Evolutionary conservation across 2,329 filamentous ascomycete genomes (phyloP).

Genomic region (Alternaria arbusti): DNA sequence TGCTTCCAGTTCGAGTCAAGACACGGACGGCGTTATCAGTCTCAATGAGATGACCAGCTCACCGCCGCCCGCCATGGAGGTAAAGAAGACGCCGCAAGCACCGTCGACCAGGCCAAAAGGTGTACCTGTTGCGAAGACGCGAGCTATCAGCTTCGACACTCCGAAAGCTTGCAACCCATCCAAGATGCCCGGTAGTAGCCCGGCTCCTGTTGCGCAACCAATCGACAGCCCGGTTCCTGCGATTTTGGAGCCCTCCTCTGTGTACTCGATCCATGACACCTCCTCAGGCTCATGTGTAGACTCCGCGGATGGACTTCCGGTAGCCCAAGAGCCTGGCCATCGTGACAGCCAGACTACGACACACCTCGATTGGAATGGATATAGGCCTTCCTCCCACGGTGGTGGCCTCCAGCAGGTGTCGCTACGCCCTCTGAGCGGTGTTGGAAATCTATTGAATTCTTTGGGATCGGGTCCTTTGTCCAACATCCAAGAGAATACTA

Average conservation of each 20-base stretch:
- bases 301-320: conserved; percentile 15
- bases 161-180: conserved; percentile 9
- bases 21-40: neutral
- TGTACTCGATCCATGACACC: conserved; percentile 32
- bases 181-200: conserved; percentile 3
- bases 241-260: conserved; percentile 27
- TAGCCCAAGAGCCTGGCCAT: conserved; percentile 15
- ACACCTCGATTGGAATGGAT: conserved; percentile 37
- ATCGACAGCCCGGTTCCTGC: conserved; percentile 19
- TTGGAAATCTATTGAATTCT: conserved; percentile 13
- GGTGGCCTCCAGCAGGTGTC: neutral
- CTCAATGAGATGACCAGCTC: neutral
- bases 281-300: conserved; percentile 21
- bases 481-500: conserved; percentile 35
- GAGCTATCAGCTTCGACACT: conserved; percentile 1
- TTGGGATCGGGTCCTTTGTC: conserved; percentile 4
- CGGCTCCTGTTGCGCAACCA: conserved; percentile 12
- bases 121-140: conserved; percentile 6
- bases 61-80: conserved; percentile 5
- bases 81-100: conserved; percentile 18
- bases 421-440: conserved; percentile 5
- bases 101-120: conserved; percentile 15
- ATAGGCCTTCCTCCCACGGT: neutral
- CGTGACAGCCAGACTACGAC: conserved; percentile 46
- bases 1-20: conserved; percentile 1